Conservation (phyloP, 1,284 basidiomycete genomes). For the Crepidotus sp. region DNA sequence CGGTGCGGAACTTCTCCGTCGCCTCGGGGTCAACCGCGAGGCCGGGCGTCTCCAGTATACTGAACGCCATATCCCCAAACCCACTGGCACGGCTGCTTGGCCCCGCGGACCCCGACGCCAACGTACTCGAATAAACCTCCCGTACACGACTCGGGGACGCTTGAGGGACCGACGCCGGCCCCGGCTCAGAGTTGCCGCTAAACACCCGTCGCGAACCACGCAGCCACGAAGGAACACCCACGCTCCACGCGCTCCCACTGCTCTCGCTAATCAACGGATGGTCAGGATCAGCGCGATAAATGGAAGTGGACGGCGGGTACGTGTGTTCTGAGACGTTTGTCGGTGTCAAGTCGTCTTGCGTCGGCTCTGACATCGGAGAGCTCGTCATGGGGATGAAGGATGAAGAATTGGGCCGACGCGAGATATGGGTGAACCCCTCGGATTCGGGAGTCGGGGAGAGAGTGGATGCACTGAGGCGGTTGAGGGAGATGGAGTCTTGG, state of each 20-base stretch:
- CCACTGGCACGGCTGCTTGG: constrained; percentile 31
- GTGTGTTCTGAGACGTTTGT: constrained; percentile 46
- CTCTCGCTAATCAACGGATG: constrained; percentile 24
- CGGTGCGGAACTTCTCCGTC: constrained; percentile 65
- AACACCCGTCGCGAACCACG: constrained; percentile 47
- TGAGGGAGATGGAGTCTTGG: constrained; percentile 39
- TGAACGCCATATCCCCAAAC: constrained; percentile 59
- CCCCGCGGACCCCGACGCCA: constrained; percentile 29
- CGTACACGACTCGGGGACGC: constrained; percentile 26
- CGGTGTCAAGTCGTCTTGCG: constrained; percentile 22
- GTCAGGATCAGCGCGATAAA: constrained; percentile 18
- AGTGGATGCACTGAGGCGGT: constrained; percentile 26
- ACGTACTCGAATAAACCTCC: constrained; percentile 47
- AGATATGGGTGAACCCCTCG: constrained; percentile 66
- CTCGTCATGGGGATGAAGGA: constrained; percentile 57
- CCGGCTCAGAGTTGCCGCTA: constrained; percentile 24
- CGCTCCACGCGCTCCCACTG: constrained; percentile 42
- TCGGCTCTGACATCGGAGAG: constrained; percentile 24
- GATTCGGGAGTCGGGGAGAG: constrained; percentile 29
- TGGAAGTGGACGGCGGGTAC: constrained; percentile 56
- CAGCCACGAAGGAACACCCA: constrained; percentile 68
- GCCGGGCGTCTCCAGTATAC: constrained; percentile 63
- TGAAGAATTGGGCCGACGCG: constrained; percentile 39
- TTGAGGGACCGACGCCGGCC: constrained; percentile 17
- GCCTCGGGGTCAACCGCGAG: constrained; percentile 54